Evolutionary conservation across 768 basidiomycete genomes (phyloP).

Genomic region (Pleurotus citrinopileatus): DNA sequence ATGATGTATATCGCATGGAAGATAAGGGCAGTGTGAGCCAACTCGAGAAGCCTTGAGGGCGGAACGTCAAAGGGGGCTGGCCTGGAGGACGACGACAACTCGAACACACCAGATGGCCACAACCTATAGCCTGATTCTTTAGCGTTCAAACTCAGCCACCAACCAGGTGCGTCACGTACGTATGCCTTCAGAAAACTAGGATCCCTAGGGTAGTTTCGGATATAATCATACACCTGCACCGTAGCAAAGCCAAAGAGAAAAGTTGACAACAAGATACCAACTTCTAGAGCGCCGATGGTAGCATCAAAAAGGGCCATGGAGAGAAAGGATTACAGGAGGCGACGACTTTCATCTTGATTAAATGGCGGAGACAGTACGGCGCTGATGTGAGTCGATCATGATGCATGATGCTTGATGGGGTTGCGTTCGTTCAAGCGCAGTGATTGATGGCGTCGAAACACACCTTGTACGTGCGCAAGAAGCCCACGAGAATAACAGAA

Average conservation of each 20-base stretch:
- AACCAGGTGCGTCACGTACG: slow-evolving; percentile 12
- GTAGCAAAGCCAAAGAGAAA: slow-evolving; percentile 24
- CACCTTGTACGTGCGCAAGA: too few species aligned
- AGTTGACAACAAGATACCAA: slow-evolving; percentile 20
- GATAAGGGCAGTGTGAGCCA: slow-evolving; percentile 20
- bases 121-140: too few species aligned
- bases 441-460: too few species aligned
- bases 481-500: too few species aligned
- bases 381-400: too few species aligned
- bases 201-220: slow-evolving; percentile 18
- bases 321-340: background rate
- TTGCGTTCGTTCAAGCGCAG: too few species aligned
- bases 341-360: too few species aligned
- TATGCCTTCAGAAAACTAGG: slow-evolving; percentile 15
- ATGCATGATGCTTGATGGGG: too few species aligned
- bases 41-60: slow-evolving; percentile 15
- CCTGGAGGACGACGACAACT: background rate
- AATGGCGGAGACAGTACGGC: too few species aligned
- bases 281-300: slow-evolving; percentile 22
- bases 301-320: background rate
- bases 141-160: background rate
- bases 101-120: background rate
- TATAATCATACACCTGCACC: slow-evolving; percentile 21
- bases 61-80: background rate
- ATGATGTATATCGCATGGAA: slow-evolving; percentile 20